Evolutionary conservation across 495 filamentous ascomycete species (phyloP).

Genomic region (Trypethelium eluteriae): DNA sequence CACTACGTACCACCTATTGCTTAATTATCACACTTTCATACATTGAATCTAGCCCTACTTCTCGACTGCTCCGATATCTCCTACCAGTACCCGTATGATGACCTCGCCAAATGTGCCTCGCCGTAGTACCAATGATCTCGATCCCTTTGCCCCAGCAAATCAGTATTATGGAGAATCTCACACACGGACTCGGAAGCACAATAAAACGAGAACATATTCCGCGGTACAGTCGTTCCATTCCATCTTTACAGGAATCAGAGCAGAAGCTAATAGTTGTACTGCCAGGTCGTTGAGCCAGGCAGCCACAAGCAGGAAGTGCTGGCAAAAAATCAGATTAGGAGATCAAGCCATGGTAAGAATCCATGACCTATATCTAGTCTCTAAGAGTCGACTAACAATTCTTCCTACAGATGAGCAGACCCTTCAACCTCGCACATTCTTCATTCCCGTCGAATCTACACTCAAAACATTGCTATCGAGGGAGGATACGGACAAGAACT

Average conservation of each 20-base stretch:
- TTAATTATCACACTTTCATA: background rate
- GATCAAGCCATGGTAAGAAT: conserved; percentile 5
- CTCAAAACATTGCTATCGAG: conserved; percentile 61
- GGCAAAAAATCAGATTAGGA: conserved; percentile 21
- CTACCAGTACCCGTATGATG: conserved; percentile 4
- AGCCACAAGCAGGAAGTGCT: conserved; percentile 13
- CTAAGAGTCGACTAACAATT: background rate
- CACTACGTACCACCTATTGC: conserved; percentile 10
- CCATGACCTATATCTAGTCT: background rate
- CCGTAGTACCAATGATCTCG: conserved; percentile 26
- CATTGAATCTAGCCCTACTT: background rate
- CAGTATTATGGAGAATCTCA: conserved; percentile 43
- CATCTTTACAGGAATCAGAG: background rate
- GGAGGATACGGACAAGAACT: conserved; percentile 86
- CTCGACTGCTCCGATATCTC: background rate
- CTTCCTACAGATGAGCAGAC: conserved; percentile 43
- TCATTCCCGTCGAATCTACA: conserved; percentile 70
- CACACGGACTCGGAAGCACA: conserved; percentile 28
- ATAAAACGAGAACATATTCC: conserved; percentile 40
- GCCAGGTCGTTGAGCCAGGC: background rate
- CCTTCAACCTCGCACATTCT: conserved; percentile 55
- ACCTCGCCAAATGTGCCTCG: conserved; percentile 9
- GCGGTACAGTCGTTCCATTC: conserved; percentile 28
- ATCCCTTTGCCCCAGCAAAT: conserved; percentile 40
- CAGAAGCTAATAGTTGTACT: background rate